Evolutionary conservation across 2,329 filamentous ascomycete genomes (phyloP).

Genomic region (Apiospora marii): DNA sequence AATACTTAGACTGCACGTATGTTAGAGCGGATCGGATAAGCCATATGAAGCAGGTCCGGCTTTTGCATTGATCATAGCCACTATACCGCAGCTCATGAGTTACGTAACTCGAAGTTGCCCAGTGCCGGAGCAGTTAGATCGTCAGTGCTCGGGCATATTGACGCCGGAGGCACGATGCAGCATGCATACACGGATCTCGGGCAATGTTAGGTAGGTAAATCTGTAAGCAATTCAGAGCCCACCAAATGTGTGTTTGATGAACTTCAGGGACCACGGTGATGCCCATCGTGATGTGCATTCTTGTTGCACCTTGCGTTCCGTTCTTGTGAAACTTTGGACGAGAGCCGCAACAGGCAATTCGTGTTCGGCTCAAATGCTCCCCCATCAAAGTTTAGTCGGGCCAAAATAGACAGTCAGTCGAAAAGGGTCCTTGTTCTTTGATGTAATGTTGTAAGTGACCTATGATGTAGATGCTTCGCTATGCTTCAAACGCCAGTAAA

Average conservation of each 20-base stretch:
- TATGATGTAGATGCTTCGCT: slow-evolving; percentile 12
- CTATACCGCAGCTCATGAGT: not conserved
- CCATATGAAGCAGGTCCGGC: slow-evolving; percentile 3
- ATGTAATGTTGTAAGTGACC: not conserved
- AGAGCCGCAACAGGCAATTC: not conserved
- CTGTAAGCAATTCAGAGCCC: not conserved
- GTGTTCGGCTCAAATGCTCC: too few species aligned
- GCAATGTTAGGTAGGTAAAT: not conserved
- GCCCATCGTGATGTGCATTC: not conserved
- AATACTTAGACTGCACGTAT: not conserved
- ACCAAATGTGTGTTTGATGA: not conserved
- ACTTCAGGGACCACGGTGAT: not conserved
- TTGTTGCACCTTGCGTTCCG: not conserved
- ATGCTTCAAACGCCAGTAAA: slow-evolving; percentile 8
- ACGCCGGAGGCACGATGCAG: not conserved
- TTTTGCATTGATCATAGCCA: not conserved
- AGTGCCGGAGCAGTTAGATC: not conserved
- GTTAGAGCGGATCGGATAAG: not conserved
- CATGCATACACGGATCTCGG: not conserved
- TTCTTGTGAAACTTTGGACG: not conserved
- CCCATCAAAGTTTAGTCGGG: too few species aligned
- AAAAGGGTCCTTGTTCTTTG: not conserved
- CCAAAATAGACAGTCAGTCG: not conserved
- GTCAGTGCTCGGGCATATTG: not conserved
- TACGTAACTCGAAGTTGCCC: not conserved